phyloP scores from a whole-genome alignment of 139 green algal species.

The Micractinium sp. region DNA sequence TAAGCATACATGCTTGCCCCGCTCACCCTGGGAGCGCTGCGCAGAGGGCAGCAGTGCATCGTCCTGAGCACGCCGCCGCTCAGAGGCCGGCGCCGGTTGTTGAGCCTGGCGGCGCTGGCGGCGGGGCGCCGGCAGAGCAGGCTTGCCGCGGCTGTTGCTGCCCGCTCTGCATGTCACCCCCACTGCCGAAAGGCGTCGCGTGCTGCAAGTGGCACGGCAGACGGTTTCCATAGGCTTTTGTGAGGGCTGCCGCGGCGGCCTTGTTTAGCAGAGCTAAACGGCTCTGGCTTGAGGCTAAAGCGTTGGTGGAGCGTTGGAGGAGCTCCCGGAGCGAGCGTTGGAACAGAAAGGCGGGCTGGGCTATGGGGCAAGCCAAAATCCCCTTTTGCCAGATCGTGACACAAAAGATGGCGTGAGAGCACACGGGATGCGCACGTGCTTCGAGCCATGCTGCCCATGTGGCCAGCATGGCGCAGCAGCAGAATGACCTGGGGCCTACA shows the following conservation, averaged over 20 bases:
- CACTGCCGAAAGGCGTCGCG: neutral
- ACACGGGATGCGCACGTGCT: neutral
- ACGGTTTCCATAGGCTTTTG: neutral
- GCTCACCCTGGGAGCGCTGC: neutral
- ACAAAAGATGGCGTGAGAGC: no score
- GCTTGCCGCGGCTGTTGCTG: neutral
- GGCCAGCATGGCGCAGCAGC: no score
- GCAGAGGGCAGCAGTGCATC: neutral
- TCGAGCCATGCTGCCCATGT: neutral
- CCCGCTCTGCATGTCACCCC: neutral
- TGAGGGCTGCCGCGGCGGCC: no score
- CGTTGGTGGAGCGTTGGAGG: no score
- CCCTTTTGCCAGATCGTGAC: no score
- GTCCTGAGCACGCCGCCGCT: neutral
- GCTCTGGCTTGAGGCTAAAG: no score
- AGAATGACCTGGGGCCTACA: no score
- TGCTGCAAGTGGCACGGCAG: neutral
- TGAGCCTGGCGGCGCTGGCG: neutral
- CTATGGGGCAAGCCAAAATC: no score
- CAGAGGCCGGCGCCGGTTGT: neutral
- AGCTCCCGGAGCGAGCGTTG: no score
- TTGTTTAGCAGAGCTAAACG: no score
- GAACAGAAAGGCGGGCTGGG: no score
- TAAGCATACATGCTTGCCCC: neutral
- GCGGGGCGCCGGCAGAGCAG: neutral